Base-by-base conservation (phyloP, 345 rosid species). In the Diplotaxis tenuifolia region DNA sequence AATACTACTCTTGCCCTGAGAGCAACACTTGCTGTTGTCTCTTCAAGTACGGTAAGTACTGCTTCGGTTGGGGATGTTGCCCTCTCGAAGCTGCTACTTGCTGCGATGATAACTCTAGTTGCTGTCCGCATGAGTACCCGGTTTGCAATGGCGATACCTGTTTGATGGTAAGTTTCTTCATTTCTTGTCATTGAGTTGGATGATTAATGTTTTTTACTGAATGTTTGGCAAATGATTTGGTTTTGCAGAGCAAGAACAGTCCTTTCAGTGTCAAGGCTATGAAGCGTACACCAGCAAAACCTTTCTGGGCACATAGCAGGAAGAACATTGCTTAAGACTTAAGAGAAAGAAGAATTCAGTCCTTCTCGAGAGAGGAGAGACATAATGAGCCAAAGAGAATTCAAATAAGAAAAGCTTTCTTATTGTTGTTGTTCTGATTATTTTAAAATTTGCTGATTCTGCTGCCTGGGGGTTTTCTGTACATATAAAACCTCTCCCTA, bases 31-130 rank as follows among this genome's bases (percentile, higher is more conserved):
- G 99, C 78, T 95, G 97, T 84, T 95, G 99, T 36, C 40, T 85
- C 4, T 91, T 59, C 7, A 82, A 88, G 78, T 89, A 79, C 32
- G 85, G 67, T 16, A 83, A 79, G 67, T 80, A 77, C 68, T 92
- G 99, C 81, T 90, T 89, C 49, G 81, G 79, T 32, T 95, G 99
- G 97, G 99, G 97, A 68, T 92, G 99, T 85, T 95, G 99, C 83
- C 96, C 96, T 0, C 87, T 86, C 0, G 99, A 90, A 75, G 80
- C 85, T 9, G 99, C 96, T 42, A 85, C 91, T 69, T 95, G 99
- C 82, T 95, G 99, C 28, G 96, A 87, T 0, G 96, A 95, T 57
- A 80, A 84, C 54, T 75, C 84, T 15, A 90, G 96, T 56, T 95
- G 99, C 80, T 92, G 98, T 81, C 99, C 99, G 1, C 89, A 81